Base-by-base conservation (phyloP, 768 basidiomycete genomes). In the Lentinula sp. region DNA sequence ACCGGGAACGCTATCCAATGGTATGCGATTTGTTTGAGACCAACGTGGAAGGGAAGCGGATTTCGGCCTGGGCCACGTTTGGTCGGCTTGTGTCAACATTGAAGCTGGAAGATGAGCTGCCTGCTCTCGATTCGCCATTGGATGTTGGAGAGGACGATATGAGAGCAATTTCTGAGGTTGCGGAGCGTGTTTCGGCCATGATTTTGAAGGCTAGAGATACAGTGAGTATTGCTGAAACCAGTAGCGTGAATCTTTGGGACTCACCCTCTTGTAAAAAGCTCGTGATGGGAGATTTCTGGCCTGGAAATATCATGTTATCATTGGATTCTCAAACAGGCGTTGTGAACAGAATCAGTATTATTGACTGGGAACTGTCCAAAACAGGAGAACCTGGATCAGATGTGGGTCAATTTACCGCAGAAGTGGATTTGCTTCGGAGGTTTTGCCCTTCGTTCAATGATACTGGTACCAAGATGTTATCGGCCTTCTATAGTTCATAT, bases 201-300 rank as follows among this genome's bases (percentile, higher is more conserved):
- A 69, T 75, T 46, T 54, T 69, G 34, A 59, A 58, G 5, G 71
- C 68, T 9, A 63, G 70, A 13, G 70, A 71, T 9, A 61, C 69
- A 52, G 75, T 77, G 51, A 64, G 71, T 66, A 42, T 13, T 42
- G 18, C 3, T 61, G 5, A 37, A 32, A 9, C 49, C 50, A 32
- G 43, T 34, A 28, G 5, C 8, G 3, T 21, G 49, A 18, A 18
- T 40, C 39, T 21, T 23, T 50, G n/a, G 1, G 28, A 35, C 16
- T 32, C 46, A 8, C 11, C 31, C 2, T 43, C 54, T 48, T 52
- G 4, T 59, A 1, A 16, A 45, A 50, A 77, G 79, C 74, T 80
- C 52, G 76, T 79, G n/a, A 84, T 84, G 82, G 88, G 88, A 0
- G 88, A 89, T 68, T 85, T 89, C 65, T 89, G 88, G 87, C 81